These are phyloP conservation scores for Truncatella angustata DNA, from an alignment of 2,329 filamentous ascomycete genomes.

Conservation along the genomic window DNA sequence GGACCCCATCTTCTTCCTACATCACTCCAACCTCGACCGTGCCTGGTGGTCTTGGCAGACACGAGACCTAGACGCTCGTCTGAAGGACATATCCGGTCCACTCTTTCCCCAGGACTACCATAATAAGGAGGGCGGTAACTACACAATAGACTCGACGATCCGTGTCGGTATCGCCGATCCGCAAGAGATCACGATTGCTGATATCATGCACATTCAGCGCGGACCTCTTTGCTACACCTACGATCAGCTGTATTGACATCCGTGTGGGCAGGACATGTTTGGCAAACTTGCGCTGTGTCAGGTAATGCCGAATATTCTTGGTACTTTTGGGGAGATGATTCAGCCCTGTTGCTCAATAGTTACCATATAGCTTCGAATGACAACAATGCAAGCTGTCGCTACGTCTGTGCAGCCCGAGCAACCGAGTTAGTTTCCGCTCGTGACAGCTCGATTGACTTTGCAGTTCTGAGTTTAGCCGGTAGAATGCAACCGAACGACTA, in stretches of 20 bases:
- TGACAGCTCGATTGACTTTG: not conserved
- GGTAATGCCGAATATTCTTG: too few species aligned
- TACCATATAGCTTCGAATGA: too few species aligned
- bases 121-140: conserved; percentile 4
- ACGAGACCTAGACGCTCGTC: conserved; percentile 1
- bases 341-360: too few species aligned
- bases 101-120: conserved; percentile 7
- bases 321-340: not conserved
- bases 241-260: conserved; percentile 8
- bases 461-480: not conserved
- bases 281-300: too few species aligned
- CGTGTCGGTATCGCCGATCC: not conserved
- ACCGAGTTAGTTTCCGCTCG: not conserved
- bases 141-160: conserved; percentile 4
- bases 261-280: too few species aligned
- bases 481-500: not conserved
- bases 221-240: conserved; percentile 9
- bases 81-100: conserved; percentile 8
- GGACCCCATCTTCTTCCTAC: conserved; percentile 11
- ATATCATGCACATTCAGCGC: conserved; percentile 8
- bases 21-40: conserved; percentile 9
- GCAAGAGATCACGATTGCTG: not conserved
- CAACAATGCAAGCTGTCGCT: too few species aligned
- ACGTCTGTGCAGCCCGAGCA: too few species aligned
- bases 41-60: conserved; percentile 12